Conservation (phyloP, 169 alveolate genomes). For the Sarcocystis neurona region DNA sequence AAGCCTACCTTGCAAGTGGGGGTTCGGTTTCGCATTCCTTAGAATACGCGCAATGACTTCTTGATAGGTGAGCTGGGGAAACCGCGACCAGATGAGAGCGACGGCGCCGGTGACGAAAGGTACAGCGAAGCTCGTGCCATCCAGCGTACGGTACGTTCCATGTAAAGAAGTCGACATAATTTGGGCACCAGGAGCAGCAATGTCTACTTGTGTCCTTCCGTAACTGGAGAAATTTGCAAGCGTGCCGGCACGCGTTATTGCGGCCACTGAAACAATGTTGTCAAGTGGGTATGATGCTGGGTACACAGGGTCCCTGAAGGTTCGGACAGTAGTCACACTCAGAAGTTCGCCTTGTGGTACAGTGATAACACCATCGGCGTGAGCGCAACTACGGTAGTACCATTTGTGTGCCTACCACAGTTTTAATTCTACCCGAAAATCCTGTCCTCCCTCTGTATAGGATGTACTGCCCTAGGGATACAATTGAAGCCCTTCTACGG, state of each 20-base stretch:
- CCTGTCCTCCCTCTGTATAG: no score
- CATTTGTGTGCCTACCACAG: no score
- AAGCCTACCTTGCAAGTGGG: slow-evolving; percentile 59
- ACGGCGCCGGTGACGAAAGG: slow-evolving; percentile 76
- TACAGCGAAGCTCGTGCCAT: slow-evolving; percentile 76
- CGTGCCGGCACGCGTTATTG: slow-evolving; percentile 60
- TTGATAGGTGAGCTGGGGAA: slow-evolving; percentile 69
- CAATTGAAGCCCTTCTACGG: no score
- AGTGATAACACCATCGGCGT: no score
- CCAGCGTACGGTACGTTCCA: slow-evolving; percentile 65
- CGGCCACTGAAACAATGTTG: slow-evolving; percentile 65
- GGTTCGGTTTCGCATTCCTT: slow-evolving; percentile 50
- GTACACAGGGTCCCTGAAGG: slow-evolving; percentile 64
- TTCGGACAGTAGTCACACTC: no score
- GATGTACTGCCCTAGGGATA: no score
- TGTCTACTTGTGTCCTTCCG: slow-evolving; percentile 64
- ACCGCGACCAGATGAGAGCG: slow-evolving; percentile 70
- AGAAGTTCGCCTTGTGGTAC: no score
- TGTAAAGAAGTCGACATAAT: slow-evolving; percentile 57
- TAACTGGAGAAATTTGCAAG: slow-evolving; percentile 65
- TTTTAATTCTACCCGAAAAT: no score
- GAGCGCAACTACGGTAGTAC: no score
- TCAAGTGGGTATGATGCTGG: slow-evolving; percentile 65
- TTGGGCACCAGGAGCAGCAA: slow-evolving; percentile 67
- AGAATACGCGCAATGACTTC: slow-evolving; percentile 64